Base-by-base conservation (phyloP, 2,329 filamentous ascomycete genomes). In the Verticillium tricorpus region DNA sequence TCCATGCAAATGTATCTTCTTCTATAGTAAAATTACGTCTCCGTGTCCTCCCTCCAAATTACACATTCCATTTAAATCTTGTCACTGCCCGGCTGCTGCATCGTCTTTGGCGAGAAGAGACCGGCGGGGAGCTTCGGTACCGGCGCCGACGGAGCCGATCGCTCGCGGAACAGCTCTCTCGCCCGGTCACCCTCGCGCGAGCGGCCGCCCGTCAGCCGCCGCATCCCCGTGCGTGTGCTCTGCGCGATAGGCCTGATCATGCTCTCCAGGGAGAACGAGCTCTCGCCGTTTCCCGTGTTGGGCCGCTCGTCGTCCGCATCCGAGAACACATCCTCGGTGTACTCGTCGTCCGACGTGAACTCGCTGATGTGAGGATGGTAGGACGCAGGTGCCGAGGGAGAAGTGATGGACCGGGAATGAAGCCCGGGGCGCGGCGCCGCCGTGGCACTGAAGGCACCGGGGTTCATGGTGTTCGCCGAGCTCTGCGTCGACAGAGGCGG, bases 351-450 rank as follows among this genome's bases (percentile, higher is more conserved):
- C 0, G 89, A 92, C 2, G 87, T 80, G 57, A 91, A 82, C 14
- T 90, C 86, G 40, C 80, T 81, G 60, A 85, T 80, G 37, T 81
- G 81, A 12, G 79, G 73, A 64, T 86, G 80, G 67, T 85, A 82
- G 8, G 81, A 82, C 6, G 82, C 76, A 12, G 85, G 79, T 6
- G 83, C 80, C 8, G 86, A 85, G 1, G 94, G 93, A 0, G 92
- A 96, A 0, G 94, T 97, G 59, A 96, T 85, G 14, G 92, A 96
- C 19, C 94, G 88, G 6, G 86, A 84, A 71, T 97, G 93, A 22
- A 96, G 79, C 2, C 84, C 85, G 0, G 92, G 90, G 5, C 92
- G 81, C 8, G 76, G 74, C 11, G 78, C 69, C 15, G 75, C 72
- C n/a, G 69, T 55, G 4, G 77, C 69, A 64, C 77, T 81, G 76